Conservation (phyloP, 371 early-diverging fungal genomes). For the Mortierella sp. region DNA sequence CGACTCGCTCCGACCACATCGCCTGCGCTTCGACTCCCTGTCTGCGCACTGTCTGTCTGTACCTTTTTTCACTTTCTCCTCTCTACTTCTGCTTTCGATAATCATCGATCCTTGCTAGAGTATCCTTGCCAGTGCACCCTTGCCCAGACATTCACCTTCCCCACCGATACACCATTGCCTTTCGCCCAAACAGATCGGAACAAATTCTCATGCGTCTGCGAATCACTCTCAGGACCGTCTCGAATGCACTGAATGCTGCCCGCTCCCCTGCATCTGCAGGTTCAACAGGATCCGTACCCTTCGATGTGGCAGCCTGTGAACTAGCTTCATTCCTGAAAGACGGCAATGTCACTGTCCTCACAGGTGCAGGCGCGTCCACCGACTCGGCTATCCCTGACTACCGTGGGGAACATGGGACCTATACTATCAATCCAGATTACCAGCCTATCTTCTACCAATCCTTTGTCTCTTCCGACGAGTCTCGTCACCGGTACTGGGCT, state of each 20-base stretch:
- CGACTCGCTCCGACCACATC: too few species aligned
- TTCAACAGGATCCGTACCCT: not conserved
- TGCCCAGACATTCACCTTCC: too few species aligned
- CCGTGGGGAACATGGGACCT: slow-evolving; percentile 84
- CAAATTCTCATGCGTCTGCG: slow-evolving; percentile 19
- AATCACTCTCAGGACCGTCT: slow-evolving; percentile 26
- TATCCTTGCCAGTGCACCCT: too few species aligned
- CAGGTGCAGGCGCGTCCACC: slow-evolving; percentile 58
- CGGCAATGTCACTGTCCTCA: slow-evolving; percentile 51
- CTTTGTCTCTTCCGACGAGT: slow-evolving; percentile 53
- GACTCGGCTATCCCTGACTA: slow-evolving; percentile 92
- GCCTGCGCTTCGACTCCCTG: too few species aligned
- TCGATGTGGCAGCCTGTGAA: slow-evolving; percentile 40
- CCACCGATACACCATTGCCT: not conserved
- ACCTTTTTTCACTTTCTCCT: too few species aligned
- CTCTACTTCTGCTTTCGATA: too few species aligned
- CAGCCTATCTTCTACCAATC: slow-evolving; percentile 81
- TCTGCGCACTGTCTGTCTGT: too few species aligned
- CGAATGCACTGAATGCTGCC: slow-evolving; percentile 17
- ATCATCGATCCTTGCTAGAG: too few species aligned
- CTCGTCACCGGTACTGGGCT: slow-evolving; percentile 91
- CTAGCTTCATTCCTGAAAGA: slow-evolving; percentile 57
- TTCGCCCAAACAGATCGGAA: not conserved
- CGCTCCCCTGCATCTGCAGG: not conserved
- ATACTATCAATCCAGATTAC: slow-evolving; percentile 82